Evolutionary conservation across 2,329 filamentous ascomycete genomes (phyloP).

Genomic region (Trichoderma atroviride): DNA sequence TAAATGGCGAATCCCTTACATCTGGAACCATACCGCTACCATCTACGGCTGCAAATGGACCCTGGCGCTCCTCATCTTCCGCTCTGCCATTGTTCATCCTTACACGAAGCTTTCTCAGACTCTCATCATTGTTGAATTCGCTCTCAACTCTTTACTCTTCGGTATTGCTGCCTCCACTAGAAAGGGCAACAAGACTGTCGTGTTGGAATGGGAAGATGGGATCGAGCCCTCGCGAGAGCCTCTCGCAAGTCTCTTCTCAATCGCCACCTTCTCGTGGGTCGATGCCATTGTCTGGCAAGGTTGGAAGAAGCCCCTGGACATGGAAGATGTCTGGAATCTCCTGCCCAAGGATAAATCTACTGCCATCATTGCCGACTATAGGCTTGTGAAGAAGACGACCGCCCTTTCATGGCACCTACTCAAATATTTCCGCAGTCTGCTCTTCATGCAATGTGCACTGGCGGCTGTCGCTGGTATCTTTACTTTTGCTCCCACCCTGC

Average conservation of each 20-base stretch:
- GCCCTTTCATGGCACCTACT: constrained; percentile 78
- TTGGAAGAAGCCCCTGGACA: constrained; percentile 80
- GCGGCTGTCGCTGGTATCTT: constrained; percentile 79
- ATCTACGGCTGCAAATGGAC: constrained; percentile 86
- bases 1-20: constrained; percentile 66
- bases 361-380: constrained; percentile 77
- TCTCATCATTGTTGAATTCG: constrained; percentile 74
- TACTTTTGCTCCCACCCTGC: constrained; percentile 86
- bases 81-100: constrained; percentile 81
- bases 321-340: constrained; percentile 90
- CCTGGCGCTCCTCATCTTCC: constrained; percentile 74
- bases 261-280: constrained; percentile 88
- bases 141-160: constrained; percentile 72
- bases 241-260: constrained; percentile 82
- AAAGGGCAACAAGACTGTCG: constrained; percentile 87
- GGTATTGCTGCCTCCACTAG: constrained; percentile 77
- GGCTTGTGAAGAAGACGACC: constrained; percentile 80
- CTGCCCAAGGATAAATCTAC: constrained; percentile 85
- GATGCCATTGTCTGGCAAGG: constrained; percentile 87
- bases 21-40: constrained; percentile 91
- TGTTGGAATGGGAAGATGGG: constrained; percentile 85
- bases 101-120: constrained; percentile 62
- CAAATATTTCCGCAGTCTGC: constrained; percentile 76
- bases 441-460: constrained; percentile 79
- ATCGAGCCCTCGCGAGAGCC: constrained; percentile 87